phyloP scores from a whole-genome alignment of 2,329 filamentous ascomycete species.

The Pleurostoma richardsiae region DNA sequence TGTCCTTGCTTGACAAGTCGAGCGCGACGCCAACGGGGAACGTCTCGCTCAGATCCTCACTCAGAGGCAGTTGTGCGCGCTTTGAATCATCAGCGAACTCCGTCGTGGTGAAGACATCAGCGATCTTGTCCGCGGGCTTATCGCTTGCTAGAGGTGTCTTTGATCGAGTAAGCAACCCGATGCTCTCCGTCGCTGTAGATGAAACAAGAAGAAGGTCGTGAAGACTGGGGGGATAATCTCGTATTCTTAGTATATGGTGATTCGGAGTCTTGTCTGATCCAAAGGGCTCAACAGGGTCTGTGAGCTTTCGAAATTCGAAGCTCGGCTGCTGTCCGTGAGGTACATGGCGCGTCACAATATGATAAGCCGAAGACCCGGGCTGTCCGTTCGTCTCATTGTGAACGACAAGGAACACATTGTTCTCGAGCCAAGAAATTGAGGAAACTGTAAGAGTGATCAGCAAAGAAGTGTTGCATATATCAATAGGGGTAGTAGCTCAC shows the following conservation, averaged over 20 bases:
- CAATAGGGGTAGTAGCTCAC: constrained; percentile 42
- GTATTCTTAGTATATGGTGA: constrained; percentile 72
- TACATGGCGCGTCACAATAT: constrained; percentile 68
- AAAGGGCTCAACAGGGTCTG: constrained; percentile 70
- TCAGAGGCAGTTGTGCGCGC: constrained; percentile 71
- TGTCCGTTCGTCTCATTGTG: constrained; percentile 63
- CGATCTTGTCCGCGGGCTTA: constrained; percentile 52
- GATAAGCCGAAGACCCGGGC: constrained; percentile 64
- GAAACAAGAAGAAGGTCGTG: constrained; percentile 78
- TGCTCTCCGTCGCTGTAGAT: constrained; percentile 73
- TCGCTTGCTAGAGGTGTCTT: constrained; percentile 60
- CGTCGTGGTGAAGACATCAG: constrained; percentile 68
- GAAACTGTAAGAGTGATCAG: constrained; percentile 52
- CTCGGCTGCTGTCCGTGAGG: constrained; percentile 33
- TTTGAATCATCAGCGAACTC: constrained; percentile 68
- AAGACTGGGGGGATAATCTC: constrained; percentile 74
- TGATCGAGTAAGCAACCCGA: constrained; percentile 73
- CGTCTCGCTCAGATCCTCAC: constrained; percentile 60
- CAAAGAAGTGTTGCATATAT: neutral
- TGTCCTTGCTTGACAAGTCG: constrained; percentile 79
- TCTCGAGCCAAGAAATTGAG: constrained; percentile 82
- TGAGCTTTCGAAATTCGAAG: constrained; percentile 70
- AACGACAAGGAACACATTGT: constrained; percentile 74
- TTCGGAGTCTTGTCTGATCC: constrained; percentile 63
- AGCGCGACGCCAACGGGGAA: constrained; percentile 73